These are phyloP conservation scores for Chiua virens DNA, from an alignment of 768 basidiomycete species.

Conservation along the genomic window DNA sequence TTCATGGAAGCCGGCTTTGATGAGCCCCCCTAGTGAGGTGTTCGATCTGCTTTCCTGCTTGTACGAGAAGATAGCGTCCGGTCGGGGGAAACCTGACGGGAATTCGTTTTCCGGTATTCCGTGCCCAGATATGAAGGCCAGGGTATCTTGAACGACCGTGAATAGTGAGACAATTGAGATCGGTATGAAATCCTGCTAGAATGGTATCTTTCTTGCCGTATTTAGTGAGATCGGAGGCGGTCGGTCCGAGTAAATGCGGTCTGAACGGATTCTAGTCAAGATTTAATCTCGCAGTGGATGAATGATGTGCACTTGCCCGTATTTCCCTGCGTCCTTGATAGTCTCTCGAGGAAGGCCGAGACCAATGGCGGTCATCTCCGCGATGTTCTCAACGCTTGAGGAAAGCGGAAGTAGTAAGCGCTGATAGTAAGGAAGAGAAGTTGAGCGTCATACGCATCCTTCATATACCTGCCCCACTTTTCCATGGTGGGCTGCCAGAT, in stretches of 20 bases:
- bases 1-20: constrained; percentile 94
- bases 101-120: constrained; percentile 90
- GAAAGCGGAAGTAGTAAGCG: neutral
- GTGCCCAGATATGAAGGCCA: constrained; percentile 91
- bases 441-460: constrained; percentile 62
- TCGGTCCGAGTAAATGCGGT: constrained; percentile 89
- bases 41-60: constrained; percentile 95
- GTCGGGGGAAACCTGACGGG: constrained; percentile 83
- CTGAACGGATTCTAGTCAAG: constrained; percentile 33
- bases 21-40: constrained; percentile 79
- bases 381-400: constrained; percentile 77
- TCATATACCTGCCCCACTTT: constrained; percentile 88
- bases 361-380: constrained; percentile 85
- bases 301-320: constrained; percentile 56
- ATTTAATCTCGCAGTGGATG: neutral
- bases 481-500: constrained; percentile 76
- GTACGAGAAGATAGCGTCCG: constrained; percentile 81
- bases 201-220: constrained; percentile 81
- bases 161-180: constrained; percentile 93
- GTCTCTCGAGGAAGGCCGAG: constrained; percentile 69
- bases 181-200: constrained; percentile 91
- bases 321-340: constrained; percentile 78
- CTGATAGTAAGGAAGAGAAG: neutral
- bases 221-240: constrained; percentile 84
- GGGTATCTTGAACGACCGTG: constrained; percentile 86